Percentiles rank a stretch among this genome's conserved stretches.
Conservation (phyloP, 345 rosid species). For the Populus simonii region DNA sequence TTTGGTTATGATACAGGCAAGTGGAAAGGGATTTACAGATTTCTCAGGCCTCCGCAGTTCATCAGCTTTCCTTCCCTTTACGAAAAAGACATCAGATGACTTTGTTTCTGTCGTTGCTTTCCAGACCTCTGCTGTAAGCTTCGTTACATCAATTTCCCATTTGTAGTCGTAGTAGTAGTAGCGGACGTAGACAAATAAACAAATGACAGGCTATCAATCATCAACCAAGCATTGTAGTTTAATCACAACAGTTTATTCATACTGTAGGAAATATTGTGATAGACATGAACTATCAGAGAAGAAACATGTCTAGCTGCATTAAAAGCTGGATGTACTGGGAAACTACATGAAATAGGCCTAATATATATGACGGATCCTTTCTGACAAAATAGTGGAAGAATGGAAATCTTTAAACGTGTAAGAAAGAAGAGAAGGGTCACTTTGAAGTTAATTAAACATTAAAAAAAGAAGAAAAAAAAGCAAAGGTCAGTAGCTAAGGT, state of each 20-base stretch:
- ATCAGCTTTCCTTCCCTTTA: constrained; percentile 54
- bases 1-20: constrained; percentile 27
- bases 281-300: not conserved
- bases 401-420: not conserved
- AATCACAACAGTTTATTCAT: not conserved
- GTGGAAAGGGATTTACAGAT: constrained; percentile 63
- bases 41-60: constrained; percentile 76
- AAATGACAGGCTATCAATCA: not conserved
- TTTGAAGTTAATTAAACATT: no score
- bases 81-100: constrained; percentile 65
- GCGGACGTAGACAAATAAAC: not conserved
- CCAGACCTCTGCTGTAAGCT: constrained; percentile 84
- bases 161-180: not conserved
- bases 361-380: not conserved
- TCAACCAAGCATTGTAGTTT: not conserved
- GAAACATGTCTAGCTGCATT: not conserved
- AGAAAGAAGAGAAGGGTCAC: not conserved
- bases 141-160: not conserved
- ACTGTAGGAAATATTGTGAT: not conserved
- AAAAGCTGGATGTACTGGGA: not conserved
- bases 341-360: not conserved
- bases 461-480: not conserved
- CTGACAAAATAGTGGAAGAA: not conserved
- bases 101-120: constrained; percentile 58
- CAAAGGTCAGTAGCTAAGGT: not conserved